phyloP scores from a whole-genome alignment of 257 asterid genomes.

The Solanum sejunctum region DNA sequence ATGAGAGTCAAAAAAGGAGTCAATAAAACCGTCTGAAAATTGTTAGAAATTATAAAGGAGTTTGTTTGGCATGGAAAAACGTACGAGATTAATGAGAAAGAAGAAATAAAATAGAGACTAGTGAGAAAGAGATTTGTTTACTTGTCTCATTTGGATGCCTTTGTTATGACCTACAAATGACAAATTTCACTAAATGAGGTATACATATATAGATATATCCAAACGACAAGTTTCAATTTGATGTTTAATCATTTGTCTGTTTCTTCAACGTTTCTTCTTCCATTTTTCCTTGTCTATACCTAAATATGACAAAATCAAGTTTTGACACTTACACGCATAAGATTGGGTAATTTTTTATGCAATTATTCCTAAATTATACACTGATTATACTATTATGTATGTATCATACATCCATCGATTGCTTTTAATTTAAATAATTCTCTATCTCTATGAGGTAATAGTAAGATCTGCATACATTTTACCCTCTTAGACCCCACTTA shows the following conservation, averaged over 20 bases:
- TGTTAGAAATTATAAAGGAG: neutral
- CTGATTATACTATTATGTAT: neutral
- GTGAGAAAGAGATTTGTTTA: slow-evolving; percentile 2
- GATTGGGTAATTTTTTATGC: too few relatives aligned
- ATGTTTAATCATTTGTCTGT: neutral
- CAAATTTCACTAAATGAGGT: neutral
- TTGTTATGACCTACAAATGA: slow-evolving; percentile 3
- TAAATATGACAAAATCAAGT: neutral
- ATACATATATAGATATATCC: neutral
- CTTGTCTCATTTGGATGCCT: slow-evolving; percentile 3
- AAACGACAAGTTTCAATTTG: neutral
- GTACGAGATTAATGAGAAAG: neutral
- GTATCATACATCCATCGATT: neutral
- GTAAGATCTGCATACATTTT: too few relatives aligned
- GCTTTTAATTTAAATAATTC: neutral
- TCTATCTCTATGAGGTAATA: too few relatives aligned
- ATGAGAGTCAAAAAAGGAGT: slow-evolving; percentile 28
- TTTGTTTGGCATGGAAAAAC: slow-evolving; percentile 6
- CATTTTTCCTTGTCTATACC: neutral
- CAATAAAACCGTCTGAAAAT: slow-evolving; percentile 28
- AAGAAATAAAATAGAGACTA: neutral
- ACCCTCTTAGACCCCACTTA: too few relatives aligned
- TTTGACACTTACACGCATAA: neutral
- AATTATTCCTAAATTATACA: neutral
- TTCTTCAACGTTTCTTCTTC: neutral